Conservation (phyloP, 352 stramenopile species). For the Peronospora destructor region DNA sequence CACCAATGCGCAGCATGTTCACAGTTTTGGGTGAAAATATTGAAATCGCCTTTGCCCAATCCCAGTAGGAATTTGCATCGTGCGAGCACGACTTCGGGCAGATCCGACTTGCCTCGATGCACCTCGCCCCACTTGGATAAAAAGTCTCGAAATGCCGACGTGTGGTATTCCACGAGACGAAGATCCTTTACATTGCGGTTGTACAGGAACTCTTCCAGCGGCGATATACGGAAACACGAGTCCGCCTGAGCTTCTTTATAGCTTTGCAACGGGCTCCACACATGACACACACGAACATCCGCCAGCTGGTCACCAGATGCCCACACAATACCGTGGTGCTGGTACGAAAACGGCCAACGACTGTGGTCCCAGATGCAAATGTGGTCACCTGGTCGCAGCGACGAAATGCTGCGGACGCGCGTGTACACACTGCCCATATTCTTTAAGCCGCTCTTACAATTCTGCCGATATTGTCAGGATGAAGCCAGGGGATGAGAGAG, state of each 20-base stretch:
- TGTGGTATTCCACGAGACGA: constrained; percentile 71
- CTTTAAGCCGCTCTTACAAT: constrained; percentile 3
- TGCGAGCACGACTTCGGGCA: constrained; percentile 65
- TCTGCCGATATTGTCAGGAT: neutral
- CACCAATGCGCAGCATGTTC: constrained; percentile 78
- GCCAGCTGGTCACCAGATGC: constrained; percentile 35
- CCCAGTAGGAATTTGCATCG: constrained; percentile 69
- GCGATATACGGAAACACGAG: constrained; percentile 73
- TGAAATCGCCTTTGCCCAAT: constrained; percentile 63
- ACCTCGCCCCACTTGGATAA: constrained; percentile 68
- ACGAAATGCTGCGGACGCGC: constrained; percentile 42
- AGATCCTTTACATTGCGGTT: constrained; percentile 41
- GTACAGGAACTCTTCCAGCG: constrained; percentile 63
- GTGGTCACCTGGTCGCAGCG: constrained; percentile 63
- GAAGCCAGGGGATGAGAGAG: neutral
- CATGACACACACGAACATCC: constrained; percentile 61
- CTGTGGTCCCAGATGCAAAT: constrained; percentile 73
- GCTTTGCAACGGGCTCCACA: constrained; percentile 56
- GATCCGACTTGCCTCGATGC: constrained; percentile 57
- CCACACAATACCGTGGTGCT: constrained; percentile 74
- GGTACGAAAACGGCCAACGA: constrained; percentile 68
- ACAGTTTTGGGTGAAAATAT: constrained; percentile 78
- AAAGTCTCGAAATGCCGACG: constrained; percentile 54
- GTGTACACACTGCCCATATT: constrained; percentile 63
- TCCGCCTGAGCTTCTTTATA: constrained; percentile 56